phyloP scores from a whole-genome alignment of 352 stramenopile species.

The Phytophthora crassamura region DNA sequence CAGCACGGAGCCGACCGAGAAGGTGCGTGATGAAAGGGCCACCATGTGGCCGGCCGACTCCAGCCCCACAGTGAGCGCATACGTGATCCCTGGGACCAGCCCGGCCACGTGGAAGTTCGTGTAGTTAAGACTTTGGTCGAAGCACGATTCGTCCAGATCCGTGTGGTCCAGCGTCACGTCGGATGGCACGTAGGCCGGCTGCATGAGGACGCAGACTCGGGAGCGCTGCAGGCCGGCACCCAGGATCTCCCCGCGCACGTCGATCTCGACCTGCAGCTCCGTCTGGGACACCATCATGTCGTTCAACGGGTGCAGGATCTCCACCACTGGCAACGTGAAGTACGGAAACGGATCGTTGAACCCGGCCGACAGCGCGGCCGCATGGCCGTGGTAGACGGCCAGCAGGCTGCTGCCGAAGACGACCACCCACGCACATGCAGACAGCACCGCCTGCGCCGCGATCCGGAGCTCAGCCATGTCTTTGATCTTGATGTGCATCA shows the following conservation, averaged over 20 bases:
- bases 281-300: conserved; percentile 49
- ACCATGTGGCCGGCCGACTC: conserved; percentile 57
- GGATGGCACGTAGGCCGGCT: conserved; percentile 44
- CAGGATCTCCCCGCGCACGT: conserved; percentile 51
- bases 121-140: conserved; percentile 56
- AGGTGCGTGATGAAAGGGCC: conserved; percentile 66
- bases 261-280: conserved; percentile 64
- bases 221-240: conserved; percentile 26
- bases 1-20: conserved; percentile 61
- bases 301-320: conserved; percentile 70
- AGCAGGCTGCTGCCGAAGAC: background rate
- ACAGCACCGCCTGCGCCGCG: background rate
- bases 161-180: conserved; percentile 48
- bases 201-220: conserved; percentile 68
- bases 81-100: conserved; percentile 61
- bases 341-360: conserved; percentile 41
- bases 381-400: background rate
- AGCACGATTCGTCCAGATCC: conserved; percentile 62
- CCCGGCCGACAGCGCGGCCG: conserved; percentile 28
- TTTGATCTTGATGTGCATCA: too few relatives aligned
- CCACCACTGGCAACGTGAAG: conserved; percentile 41
- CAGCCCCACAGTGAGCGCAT: conserved; percentile 62
- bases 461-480: too few relatives aligned
- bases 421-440: background rate
- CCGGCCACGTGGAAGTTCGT: conserved; percentile 62